Percentiles rank a stretch among this genome's conserved stretches.
These are phyloP conservation scores for Chaetomium tenue DNA, from an alignment of 495 filamentous ascomycete species.

Conservation along the genomic window DNA sequence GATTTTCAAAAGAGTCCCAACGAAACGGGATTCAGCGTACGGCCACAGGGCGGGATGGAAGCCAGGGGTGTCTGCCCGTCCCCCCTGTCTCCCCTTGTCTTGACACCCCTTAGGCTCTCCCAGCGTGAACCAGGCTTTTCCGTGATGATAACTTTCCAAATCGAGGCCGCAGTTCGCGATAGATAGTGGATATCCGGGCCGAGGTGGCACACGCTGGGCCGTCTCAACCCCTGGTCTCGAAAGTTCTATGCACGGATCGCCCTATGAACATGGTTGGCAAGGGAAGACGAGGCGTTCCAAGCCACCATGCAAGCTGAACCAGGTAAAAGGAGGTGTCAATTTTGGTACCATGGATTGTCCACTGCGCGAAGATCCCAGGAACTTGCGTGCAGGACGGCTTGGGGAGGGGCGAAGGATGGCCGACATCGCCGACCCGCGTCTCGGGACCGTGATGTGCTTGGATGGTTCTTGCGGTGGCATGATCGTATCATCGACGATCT, in stretches of 20 bases:
- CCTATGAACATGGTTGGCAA: background rate
- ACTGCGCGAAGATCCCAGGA: background rate
- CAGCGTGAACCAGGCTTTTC: background rate
- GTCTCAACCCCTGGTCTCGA: background rate
- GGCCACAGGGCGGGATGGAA: background rate
- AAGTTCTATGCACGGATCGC: background rate
- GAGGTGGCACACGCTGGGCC: background rate
- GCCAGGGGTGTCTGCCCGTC: background rate
- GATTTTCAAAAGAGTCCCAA: background rate
- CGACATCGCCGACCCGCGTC: background rate
- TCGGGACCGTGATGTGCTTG: background rate
- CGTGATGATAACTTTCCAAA: background rate
- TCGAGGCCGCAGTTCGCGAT: background rate
- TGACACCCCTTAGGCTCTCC: background rate
- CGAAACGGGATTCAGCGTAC: background rate
- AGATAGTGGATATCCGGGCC: background rate
- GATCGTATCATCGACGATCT: background rate
- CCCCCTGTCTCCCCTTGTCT: no score
- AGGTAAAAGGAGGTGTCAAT: background rate
- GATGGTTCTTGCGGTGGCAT: background rate
- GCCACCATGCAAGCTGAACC: slow-evolving; percentile 10
- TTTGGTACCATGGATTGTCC: background rate
- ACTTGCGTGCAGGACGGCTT: no score
- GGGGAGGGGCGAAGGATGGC: background rate
- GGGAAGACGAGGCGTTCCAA: background rate